Percentiles rank a stretch among this genome's conserved stretches.
These are phyloP conservation scores for Fusarium sp. DNA, from an alignment of 2,329 filamentous ascomycete genomes.

Conservation along the genomic window DNA sequence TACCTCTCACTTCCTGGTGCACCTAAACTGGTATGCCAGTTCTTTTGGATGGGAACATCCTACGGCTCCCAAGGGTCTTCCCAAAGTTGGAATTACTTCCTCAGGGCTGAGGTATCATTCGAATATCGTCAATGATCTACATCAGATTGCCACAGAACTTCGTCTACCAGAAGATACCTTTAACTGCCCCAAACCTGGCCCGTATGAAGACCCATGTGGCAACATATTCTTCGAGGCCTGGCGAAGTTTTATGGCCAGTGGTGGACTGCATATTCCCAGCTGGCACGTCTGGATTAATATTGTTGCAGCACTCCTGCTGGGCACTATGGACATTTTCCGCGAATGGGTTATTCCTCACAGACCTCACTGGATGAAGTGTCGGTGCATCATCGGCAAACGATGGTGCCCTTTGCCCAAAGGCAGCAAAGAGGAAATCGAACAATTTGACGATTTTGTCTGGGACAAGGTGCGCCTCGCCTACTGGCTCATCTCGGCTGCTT, in stretches of 20 bases:
- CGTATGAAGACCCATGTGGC: conserved; percentile 37
- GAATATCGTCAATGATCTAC: conserved; percentile 41
- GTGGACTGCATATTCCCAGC: conserved; percentile 34
- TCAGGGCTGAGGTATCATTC: conserved; percentile 33
- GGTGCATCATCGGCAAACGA: conserved; percentile 47
- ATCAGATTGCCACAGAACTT: conserved; percentile 43
- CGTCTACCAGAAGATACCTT: conserved; percentile 43
- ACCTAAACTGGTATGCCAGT: conserved; percentile 47
- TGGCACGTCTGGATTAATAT: conserved; percentile 40
- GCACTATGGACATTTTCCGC: conserved; percentile 27
- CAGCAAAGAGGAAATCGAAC: conserved; percentile 49
- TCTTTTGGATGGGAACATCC: conserved; percentile 50
- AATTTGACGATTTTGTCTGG: conserved; percentile 47
- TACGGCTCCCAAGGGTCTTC: conserved; percentile 42
- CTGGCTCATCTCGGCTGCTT: conserved; percentile 43
- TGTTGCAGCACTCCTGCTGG: conserved; percentile 32
- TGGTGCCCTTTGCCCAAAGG: conserved; percentile 46
- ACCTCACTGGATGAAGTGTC: conserved; percentile 49
- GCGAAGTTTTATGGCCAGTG: conserved; percentile 37
- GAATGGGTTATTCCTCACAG: conserved; percentile 49
- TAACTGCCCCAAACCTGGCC: conserved; percentile 41
- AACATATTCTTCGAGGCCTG: conserved; percentile 51
- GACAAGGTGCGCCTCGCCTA: conserved; percentile 47
- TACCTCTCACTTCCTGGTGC: conserved; percentile 47
- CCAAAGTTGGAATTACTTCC: conserved; percentile 44